Conservation (phyloP, 108 stramenopile species). For the Cyclotella atomus region DNA sequence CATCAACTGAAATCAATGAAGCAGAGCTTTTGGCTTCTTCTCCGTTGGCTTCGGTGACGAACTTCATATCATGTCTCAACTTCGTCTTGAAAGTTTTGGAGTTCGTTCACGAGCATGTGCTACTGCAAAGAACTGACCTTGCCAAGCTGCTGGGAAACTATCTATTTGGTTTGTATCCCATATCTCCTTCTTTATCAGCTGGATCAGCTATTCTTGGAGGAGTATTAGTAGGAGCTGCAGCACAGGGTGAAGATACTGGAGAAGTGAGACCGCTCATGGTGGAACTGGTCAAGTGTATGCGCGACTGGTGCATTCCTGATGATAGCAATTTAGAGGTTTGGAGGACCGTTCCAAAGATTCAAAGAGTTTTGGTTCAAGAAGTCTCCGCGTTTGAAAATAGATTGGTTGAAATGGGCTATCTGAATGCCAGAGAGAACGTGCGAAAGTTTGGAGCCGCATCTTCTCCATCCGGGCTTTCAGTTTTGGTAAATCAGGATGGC, state of each 20-base stretch:
- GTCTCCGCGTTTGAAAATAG: slow-evolving; percentile 57
- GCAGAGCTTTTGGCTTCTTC: slow-evolving; percentile 2
- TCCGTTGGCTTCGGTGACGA: slow-evolving; percentile 19
- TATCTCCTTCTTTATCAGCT: slow-evolving; percentile 36
- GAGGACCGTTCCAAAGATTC: slow-evolving; percentile 32
- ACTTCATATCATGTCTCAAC: slow-evolving; percentile 42
- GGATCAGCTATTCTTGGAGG: slow-evolving; percentile 57
- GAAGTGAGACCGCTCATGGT: slow-evolving; percentile 57
- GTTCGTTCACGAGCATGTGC: slow-evolving; percentile 59
- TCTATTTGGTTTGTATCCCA: slow-evolving; percentile 60
- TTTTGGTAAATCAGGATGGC: slow-evolving; percentile 24
- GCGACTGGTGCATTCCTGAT: slow-evolving; percentile 57
- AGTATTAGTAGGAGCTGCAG: slow-evolving; percentile 43
- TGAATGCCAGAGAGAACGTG: neutral
- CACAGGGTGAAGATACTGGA: slow-evolving; percentile 33
- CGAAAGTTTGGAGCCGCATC: neutral
- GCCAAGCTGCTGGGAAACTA: slow-evolving; percentile 56
- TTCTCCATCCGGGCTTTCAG: slow-evolving; percentile 34
- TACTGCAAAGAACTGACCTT: slow-evolving; percentile 49
- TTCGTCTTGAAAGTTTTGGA: slow-evolving; percentile 48
- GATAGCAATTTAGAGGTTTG: slow-evolving; percentile 41
- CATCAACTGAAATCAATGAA: slow-evolving; percentile 22
- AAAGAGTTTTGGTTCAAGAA: slow-evolving; percentile 34
- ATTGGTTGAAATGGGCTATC: slow-evolving; percentile 43
- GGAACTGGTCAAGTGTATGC: slow-evolving; percentile 52